These are phyloP conservation scores for Collybia sordida DNA, from an alignment of 768 basidiomycete species.

Conservation along the genomic window DNA sequence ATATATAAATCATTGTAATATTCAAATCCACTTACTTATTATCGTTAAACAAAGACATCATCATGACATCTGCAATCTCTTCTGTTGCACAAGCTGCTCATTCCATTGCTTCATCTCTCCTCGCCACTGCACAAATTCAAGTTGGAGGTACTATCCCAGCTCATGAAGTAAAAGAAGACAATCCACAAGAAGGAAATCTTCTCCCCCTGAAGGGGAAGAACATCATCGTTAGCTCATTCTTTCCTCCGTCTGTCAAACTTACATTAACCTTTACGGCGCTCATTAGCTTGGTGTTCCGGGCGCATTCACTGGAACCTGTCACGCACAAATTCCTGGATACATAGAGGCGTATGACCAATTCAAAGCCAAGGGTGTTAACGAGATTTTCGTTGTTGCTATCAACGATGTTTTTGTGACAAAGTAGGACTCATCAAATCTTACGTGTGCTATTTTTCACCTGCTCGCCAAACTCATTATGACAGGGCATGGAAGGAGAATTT, in stretches of 20 bases:
- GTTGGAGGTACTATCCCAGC: conserved; percentile 51
- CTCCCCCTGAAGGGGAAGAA: conserved; percentile 60
- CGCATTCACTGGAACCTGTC: conserved; percentile 75
- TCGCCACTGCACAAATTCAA: conserved; percentile 33
- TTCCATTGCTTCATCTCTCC: too few species aligned
- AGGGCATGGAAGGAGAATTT: conserved; percentile 71
- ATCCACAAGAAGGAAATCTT: conserved; percentile 38
- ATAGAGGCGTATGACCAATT: conserved; percentile 66
- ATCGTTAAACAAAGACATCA: too few species aligned
- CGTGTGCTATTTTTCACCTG: background rate
- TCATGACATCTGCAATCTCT: too few species aligned
- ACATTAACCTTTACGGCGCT: background rate
- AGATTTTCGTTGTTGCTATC: conserved; percentile 70
- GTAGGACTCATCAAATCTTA: conserved; percentile 24
- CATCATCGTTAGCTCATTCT: conserved; percentile 48
- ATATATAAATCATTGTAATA: too few species aligned
- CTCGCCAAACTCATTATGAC: background rate
- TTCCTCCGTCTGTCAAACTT: too few species aligned
- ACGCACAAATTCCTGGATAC: conserved; percentile 61
- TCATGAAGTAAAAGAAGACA: conserved; percentile 57
- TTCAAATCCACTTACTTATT: too few species aligned
- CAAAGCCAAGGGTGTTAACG: conserved; percentile 73
- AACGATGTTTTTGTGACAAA: conserved; percentile 80
- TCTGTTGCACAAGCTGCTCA: too few species aligned
- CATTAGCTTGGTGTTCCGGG: conserved; percentile 71